Evolutionary conservation across 345 rosid genomes (phyloP).

Genomic region (Euphorbia peplus): DNA sequence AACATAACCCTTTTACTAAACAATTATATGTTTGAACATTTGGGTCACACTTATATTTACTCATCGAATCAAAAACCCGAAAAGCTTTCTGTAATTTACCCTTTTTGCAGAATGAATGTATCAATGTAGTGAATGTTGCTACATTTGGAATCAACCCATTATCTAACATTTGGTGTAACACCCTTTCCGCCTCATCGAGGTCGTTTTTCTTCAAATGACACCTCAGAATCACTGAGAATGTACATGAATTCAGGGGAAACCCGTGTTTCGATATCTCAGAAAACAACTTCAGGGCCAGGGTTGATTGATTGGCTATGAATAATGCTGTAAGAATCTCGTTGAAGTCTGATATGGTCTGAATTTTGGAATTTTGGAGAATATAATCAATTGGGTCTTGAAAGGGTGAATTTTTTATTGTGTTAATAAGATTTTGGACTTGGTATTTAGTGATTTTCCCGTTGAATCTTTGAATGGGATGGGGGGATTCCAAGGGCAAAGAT

Average conservation of each 20-base stretch:
- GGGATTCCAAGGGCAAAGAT: neutral
- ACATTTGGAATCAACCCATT: conserved; percentile 39
- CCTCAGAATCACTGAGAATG: conserved; percentile 39
- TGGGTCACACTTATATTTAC: conserved; percentile 32
- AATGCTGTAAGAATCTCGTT: conserved; percentile 42
- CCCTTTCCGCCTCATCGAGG: conserved; percentile 35
- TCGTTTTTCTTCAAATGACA: conserved; percentile 44
- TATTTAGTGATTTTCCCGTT: conserved; percentile 1
- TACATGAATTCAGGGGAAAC: conserved; percentile 37
- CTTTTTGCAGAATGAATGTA: conserved; percentile 42
- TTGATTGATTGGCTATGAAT: conserved; percentile 33
- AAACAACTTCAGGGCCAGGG: conserved; percentile 33
- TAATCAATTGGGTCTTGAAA: conserved; percentile 11
- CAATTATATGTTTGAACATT: conserved; percentile 54
- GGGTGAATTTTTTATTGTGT: conserved; percentile 28
- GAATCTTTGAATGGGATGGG: neutral
- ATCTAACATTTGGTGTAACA: conserved; percentile 42
- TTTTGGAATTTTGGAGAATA: conserved; percentile 21
- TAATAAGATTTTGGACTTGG: conserved; percentile 18
- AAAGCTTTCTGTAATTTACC: conserved; percentile 50
- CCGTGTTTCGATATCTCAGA: conserved; percentile 28
- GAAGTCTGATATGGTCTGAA: conserved; percentile 26
- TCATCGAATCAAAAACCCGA: conserved; percentile 43
- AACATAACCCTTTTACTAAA: conserved; percentile 61
- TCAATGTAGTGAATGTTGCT: conserved; percentile 37